Conservation (phyloP, 1,284 basidiomycete species). For the Coniferiporia sulphurascens region DNA sequence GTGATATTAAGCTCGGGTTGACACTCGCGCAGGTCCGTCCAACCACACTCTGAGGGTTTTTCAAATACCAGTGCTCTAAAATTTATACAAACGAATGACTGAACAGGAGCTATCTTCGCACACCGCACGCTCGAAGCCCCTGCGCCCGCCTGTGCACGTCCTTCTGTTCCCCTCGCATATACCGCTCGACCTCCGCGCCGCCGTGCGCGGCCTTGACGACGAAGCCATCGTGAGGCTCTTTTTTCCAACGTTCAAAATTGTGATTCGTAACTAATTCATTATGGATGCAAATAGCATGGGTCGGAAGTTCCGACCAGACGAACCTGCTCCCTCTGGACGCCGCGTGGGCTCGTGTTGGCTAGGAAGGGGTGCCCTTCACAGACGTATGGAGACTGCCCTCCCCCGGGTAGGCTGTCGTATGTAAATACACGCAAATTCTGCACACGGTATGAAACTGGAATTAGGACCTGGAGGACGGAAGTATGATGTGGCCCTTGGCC, state of each 20-base stretch:
- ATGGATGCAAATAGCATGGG: conserved; percentile 43
- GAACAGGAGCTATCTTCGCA: conserved; percentile 50
- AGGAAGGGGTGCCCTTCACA: too few species aligned
- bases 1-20: conserved; percentile 58
- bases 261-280: conserved; percentile 10
- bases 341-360: conserved; percentile 53
- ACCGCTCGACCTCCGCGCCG: conserved; percentile 60
- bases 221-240: conserved; percentile 44
- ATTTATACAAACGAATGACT: background rate
- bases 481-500: conserved; percentile 15
- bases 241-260: background rate
- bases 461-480: conserved; percentile 11
- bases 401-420: background rate
- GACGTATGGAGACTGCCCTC: background rate
- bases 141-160: conserved; percentile 64
- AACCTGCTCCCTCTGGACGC: conserved; percentile 59
- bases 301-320: conserved; percentile 68
- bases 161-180: conserved; percentile 66
- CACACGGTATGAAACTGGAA: conserved; percentile 15
- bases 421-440: background rate
- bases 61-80: background rate
- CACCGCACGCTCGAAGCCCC: conserved; percentile 51
- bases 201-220: conserved; percentile 65
- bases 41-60: background rate
- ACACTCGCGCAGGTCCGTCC: conserved; percentile 46